Conservation (phyloP, 306 rosid genomes). For the Lagenaria siceraria region DNA sequence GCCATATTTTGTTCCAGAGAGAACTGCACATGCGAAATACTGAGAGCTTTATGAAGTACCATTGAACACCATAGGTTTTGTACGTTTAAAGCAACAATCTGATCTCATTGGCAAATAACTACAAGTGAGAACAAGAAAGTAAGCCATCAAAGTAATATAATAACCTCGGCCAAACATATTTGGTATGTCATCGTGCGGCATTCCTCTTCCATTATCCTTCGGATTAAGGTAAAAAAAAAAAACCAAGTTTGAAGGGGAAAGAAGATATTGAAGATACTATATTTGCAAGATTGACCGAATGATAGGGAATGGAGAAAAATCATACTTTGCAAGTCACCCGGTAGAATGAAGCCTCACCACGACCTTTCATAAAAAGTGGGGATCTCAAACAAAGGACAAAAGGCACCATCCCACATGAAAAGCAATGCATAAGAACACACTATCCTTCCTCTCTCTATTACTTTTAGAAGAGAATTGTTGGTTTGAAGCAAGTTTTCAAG, state of each 20-base stretch:
- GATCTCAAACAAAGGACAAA: background rate
- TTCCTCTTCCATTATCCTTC: slow-evolving; percentile 97
- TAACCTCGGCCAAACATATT: slow-evolving; percentile 98
- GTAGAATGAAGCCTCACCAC: slow-evolving; percentile 92
- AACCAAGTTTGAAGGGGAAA: background rate
- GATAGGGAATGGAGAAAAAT: slow-evolving; percentile 4
- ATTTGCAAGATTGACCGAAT: background rate
- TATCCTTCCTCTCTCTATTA: background rate
- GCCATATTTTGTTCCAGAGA: slow-evolving; percentile 96
- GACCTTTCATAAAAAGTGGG: slow-evolving; percentile 33
- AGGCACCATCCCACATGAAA: background rate
- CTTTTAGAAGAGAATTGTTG: no score
- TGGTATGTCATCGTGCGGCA: slow-evolving; percentile 97
- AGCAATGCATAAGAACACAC: background rate
- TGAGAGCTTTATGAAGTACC: slow-evolving; percentile 11
- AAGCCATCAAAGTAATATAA: slow-evolving; percentile 14
- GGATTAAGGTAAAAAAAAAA: slow-evolving; percentile 1
- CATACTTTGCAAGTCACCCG: slow-evolving; percentile 87
- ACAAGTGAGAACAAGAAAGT: background rate
- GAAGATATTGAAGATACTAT: background rate
- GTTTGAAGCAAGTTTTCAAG: no score
- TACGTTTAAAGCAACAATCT: background rate
- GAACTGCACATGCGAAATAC: slow-evolving; percentile 39
- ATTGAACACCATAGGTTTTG: background rate
- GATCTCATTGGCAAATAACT: background rate